Conservation (phyloP, 2,329 filamentous ascomycete genomes). For the Gaeumannomyces sp. region DNA sequence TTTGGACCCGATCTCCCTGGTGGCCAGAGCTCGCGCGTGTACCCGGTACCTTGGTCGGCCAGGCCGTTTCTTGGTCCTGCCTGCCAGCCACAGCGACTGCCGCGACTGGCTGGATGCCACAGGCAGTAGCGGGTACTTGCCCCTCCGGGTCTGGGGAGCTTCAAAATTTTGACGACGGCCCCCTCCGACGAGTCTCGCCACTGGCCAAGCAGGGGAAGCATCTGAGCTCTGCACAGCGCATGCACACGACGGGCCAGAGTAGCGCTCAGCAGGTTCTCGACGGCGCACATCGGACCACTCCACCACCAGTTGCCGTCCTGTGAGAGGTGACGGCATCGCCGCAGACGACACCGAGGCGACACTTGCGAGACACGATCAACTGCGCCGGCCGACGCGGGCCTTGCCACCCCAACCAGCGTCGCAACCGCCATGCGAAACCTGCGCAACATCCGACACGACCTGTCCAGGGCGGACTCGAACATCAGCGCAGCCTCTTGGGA, state of each 20-base stretch:
- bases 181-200: not conserved
- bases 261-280: not conserved
- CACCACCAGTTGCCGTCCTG: not conserved
- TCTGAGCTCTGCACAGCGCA: not conserved
- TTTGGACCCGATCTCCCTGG: not conserved
- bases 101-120: too few relatives aligned
- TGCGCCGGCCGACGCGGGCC: not conserved
- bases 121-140: not conserved
- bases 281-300: not conserved
- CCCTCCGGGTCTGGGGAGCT: not conserved
- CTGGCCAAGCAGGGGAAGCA: not conserved
- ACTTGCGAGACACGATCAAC: not conserved
- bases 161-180: not conserved
- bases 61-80: too few relatives aligned
- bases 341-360: not conserved
- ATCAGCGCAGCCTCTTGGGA: slow-evolving; percentile 85
- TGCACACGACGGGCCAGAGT: not conserved
- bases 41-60: not conserved
- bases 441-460: slow-evolving; percentile 65
- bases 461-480: slow-evolving; percentile 53
- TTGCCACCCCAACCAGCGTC: not conserved
- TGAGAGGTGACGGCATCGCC: not conserved
- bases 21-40: not conserved
- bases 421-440: slow-evolving; percentile 73
- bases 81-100: too few relatives aligned